These are phyloP conservation scores for Wickerhamiella domercqiae DNA, from an alignment of 805 yeast genomes.

Conservation along the genomic window DNA sequence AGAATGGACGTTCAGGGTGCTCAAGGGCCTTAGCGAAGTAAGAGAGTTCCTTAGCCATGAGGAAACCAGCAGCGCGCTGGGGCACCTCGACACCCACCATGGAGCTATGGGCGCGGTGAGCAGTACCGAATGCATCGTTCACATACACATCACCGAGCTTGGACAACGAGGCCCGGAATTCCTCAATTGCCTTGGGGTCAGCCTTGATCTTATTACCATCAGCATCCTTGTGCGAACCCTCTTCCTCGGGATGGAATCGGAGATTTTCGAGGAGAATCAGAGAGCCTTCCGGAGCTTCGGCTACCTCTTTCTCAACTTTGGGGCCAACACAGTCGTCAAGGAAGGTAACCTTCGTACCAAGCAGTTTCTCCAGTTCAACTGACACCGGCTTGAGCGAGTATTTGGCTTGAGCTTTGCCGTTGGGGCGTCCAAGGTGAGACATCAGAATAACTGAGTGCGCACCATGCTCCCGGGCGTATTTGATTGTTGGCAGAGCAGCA, in stretches of 20 bases:
- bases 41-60: constrained; percentile 91
- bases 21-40: constrained; percentile 98
- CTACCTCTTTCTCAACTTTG: constrained; percentile 70
- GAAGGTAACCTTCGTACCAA: constrained; percentile 63
- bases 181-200: constrained; percentile 62
- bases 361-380: constrained; percentile 65
- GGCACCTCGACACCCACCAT: constrained; percentile 96
- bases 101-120: constrained; percentile 99
- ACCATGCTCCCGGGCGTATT: constrained; percentile 78
- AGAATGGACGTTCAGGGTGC: constrained; percentile 94
- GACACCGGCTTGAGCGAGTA: constrained; percentile 91
- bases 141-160: constrained; percentile 92
- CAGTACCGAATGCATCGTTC: constrained; percentile 97
- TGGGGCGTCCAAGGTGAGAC: constrained; percentile 98
- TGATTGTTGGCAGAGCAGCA: constrained; percentile 97
- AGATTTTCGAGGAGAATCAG: constrained; percentile 89
- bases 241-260: constrained; percentile 88
- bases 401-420: constrained; percentile 76
- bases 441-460: constrained; percentile 89
- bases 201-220: constrained; percentile 88
- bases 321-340: constrained; percentile 84
- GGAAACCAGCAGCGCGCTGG: constrained; percentile 97
- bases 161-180: constrained; percentile 81
- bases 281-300: constrained; percentile 59
- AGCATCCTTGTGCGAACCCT: constrained; percentile 81